Evolutionary conservation across 2,329 filamentous ascomycete genomes (phyloP).

Genomic region (Chaetomium globosum): DNA sequence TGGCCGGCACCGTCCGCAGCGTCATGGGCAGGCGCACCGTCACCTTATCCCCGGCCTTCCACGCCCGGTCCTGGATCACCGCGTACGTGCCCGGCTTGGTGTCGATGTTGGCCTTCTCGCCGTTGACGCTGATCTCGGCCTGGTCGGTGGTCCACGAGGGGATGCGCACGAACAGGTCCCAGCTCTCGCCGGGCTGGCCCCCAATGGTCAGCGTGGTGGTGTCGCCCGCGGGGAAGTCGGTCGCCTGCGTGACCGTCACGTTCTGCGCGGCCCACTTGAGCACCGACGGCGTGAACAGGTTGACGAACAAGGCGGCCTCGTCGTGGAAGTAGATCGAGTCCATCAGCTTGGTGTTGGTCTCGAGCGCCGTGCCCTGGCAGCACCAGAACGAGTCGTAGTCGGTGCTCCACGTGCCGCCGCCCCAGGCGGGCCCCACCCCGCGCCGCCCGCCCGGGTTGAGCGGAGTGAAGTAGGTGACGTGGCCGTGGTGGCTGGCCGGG

Average conservation of each 20-base stretch:
- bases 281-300: conserved; percentile 52
- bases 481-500: conserved; percentile 49
- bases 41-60: conserved; percentile 50
- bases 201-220: conserved; percentile 45
- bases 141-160: conserved; percentile 47
- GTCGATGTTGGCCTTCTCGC: conserved; percentile 38
- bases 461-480: conserved; percentile 57
- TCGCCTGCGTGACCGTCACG: conserved; percentile 49
- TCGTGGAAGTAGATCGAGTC: conserved; percentile 57
- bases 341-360: conserved; percentile 57
- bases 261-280: conserved; percentile 48
- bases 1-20: conserved; percentile 49
- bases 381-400: conserved; percentile 59
- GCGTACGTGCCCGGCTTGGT: conserved; percentile 47
- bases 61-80: conserved; percentile 44
- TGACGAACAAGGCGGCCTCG: conserved; percentile 49
- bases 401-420: conserved; percentile 57
- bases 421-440: conserved; percentile 56
- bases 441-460: conserved; percentile 52
- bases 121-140: conserved; percentile 50
- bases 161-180: conserved; percentile 50
- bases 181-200: conserved; percentile 40
- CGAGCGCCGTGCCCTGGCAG: conserved; percentile 55
- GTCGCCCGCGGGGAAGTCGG: conserved; percentile 48
- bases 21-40: conserved; percentile 51